phyloP scores from a whole-genome alignment of 1,284 basidiomycete genomes.

The Rhodofomes roseus region DNA sequence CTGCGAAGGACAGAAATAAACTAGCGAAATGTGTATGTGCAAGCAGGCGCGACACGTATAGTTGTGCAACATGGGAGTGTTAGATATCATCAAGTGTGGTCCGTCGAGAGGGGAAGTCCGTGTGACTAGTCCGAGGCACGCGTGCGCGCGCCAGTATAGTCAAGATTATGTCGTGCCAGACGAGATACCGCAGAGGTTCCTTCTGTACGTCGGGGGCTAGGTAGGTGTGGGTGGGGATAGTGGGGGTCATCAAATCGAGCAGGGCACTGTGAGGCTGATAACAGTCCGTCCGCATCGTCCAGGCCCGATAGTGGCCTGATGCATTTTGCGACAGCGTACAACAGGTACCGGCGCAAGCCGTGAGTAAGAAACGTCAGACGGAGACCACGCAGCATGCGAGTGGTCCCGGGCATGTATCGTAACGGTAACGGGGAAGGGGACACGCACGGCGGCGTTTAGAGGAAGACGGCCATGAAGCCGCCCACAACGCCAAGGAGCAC shows the following conservation, averaged over 20 bases:
- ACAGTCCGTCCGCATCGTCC: too few relatives aligned
- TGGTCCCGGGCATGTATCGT: background rate
- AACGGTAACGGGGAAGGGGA: background rate
- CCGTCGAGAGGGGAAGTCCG: background rate
- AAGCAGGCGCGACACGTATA: background rate
- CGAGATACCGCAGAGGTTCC: background rate
- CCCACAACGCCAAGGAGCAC: constrained; percentile 5
- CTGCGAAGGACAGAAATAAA: background rate
- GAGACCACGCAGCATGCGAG: background rate
- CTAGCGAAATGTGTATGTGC: background rate
- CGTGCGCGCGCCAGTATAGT: background rate
- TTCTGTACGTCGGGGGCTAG: background rate
- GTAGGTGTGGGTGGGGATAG: background rate
- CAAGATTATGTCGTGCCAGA: background rate
- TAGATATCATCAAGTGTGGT: background rate
- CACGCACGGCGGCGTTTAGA: background rate
- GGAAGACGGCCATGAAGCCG: constrained; percentile 1
- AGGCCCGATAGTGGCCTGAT: background rate
- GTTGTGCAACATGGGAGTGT: background rate
- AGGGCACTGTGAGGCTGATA: background rate
- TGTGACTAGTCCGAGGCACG: background rate
- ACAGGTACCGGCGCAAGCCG: background rate
- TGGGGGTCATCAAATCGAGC: background rate
- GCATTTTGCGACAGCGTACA: constrained; percentile 2
- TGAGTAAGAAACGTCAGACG: background rate